Evolutionary conservation across 768 basidiomycete species (phyloP), one percentile per base, ranked within the genome.

Genomic region (Kwoniella sp.): DNA sequence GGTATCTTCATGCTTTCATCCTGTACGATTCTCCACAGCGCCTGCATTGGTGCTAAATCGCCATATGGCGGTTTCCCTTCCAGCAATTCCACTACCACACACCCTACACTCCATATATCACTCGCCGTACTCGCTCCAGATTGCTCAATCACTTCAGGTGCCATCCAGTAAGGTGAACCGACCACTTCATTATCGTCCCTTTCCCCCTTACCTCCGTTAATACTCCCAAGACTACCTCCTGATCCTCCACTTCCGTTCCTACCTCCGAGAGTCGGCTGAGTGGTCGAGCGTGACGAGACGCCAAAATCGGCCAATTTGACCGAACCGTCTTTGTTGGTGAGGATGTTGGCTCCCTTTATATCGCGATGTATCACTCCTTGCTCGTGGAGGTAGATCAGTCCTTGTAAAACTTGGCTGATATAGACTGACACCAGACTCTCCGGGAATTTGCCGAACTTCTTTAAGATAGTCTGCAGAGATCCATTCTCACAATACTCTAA

Each of bases 291-390:
- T 58, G 88, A 89, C 12, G 93, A 92, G 21, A 99, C 96, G 55
- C 96, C 96, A 75, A 99, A 99, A 81, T 99, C 96, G 13, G 96
- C 96, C n/a, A 99, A 85, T 80, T 98, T 99, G 63, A 99, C 94
- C 22, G 88, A 90, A 7, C 96, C 96, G 82, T 97, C 95, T 82
- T 99, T 99, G 79, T 96, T 97, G 21, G 96, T 97, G 49, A 99
- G 83, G 76, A 99, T 96, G 69, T 99, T 99, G 15, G 96, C 95
- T 36, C 96, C 96, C 79, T 99, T 99, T 83, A 99, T 98, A 74
- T 99, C 96, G 30, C 96, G 86, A 79, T 99, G 96, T 71, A 99
- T 97, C 65, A 99, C 96, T 83, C 96, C 96, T 83, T 98, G 95
- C 70, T 98, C 95, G 76, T 99, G 96, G 21, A 99, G 87, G 78